Evolutionary conservation across 2,329 filamentous ascomycete species (phyloP), one percentile per base, ranked within the genome.

Genomic region (Talaromyces amestolkiae): DNA sequence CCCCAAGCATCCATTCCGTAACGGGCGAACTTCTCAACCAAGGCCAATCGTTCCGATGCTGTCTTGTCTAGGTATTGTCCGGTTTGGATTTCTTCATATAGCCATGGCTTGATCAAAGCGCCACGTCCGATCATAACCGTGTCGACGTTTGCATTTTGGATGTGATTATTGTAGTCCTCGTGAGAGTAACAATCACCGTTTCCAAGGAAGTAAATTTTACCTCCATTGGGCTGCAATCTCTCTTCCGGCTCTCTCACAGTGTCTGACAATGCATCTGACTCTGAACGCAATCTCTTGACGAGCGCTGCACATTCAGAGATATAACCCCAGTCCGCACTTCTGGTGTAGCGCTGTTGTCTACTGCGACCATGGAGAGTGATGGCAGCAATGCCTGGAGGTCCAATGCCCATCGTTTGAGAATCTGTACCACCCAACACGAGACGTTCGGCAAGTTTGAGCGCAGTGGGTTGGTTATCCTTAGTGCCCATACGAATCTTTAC

Each of bases 181-280:
- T 98, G 93, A 4, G 93, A 97, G 81, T 92, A 97, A 78, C 93
- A 95, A 79, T 99, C 95, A 58, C 95, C 95, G 77, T 99, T 99
- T 71, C 95, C 95, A 70, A 97, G 83, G 80, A 99, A 98, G 82
- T 91, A 98, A 70, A 95, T 87, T 70, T 88, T 89, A 84, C 86
- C 85, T 10, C 84, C 81, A 70, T 89, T 88, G 17, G 92, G 83
- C 63, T 91, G 85, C 33, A 89, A 89, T 70, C 91, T 89, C 35
- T 85, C 85, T 75, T 98, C 94, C 0, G 91, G 84, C 74, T 96
- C 92, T 39, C 83, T 84, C 41, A 87, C 82, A 0, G 95, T 99
- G 77, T 99, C 95, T 6, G 86, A 84, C 17, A 90, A 76, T 3
- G 80, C 80, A 68, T 88, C 87, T 64, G 85, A 86, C 75, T 91